Evolutionary conservation across 441 rosid species (phyloP).

Genomic region (Monsonia emarginata): DNA sequence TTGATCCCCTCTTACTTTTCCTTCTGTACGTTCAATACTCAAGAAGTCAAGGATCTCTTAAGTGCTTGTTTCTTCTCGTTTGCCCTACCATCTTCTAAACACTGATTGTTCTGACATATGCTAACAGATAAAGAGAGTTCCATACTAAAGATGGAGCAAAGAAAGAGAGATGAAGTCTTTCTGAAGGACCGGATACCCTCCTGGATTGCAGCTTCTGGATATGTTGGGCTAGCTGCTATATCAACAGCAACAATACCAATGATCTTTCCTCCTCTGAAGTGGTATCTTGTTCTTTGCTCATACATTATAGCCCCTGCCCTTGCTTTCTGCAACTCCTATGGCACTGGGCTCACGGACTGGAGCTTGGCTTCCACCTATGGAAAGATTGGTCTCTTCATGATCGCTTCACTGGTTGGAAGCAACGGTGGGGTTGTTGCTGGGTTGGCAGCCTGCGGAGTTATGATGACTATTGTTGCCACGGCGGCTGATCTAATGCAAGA

Average conservation of each 20-base stretch:
- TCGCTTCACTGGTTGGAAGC: slow-evolving; percentile 67
- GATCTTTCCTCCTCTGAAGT: slow-evolving; percentile 68
- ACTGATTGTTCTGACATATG: slow-evolving; percentile 11
- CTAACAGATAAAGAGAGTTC: slow-evolving; percentile 44
- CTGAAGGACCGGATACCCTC: slow-evolving; percentile 66
- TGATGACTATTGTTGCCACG: slow-evolving; percentile 86
- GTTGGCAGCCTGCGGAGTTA: slow-evolving; percentile 71
- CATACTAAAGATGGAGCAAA: slow-evolving; percentile 40
- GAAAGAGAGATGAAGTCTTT: slow-evolving; percentile 57
- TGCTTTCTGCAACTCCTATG: slow-evolving; percentile 89
- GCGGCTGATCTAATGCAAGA: slow-evolving; percentile 97
- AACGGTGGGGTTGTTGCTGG: slow-evolving; percentile 85
- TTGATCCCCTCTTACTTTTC: background rate
- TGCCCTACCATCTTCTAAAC: slow-evolving; percentile 6
- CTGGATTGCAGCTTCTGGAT: slow-evolving; percentile 74
- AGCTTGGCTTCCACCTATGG: slow-evolving; percentile 70
- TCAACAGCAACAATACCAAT: slow-evolving; percentile 67
- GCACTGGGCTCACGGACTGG: slow-evolving; percentile 84
- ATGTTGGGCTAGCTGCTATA: slow-evolving; percentile 74
- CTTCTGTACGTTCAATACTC: background rate
- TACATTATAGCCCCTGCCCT: slow-evolving; percentile 79
- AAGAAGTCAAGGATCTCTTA: background rate
- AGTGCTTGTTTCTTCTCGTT: background rate
- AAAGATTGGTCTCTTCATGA: slow-evolving; percentile 78
- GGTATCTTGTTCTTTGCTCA: slow-evolving; percentile 74